These are phyloP conservation scores for Yamadazyma takamatsuzukensis DNA, from an alignment of 805 yeast genomes.

Conservation along the genomic window DNA sequence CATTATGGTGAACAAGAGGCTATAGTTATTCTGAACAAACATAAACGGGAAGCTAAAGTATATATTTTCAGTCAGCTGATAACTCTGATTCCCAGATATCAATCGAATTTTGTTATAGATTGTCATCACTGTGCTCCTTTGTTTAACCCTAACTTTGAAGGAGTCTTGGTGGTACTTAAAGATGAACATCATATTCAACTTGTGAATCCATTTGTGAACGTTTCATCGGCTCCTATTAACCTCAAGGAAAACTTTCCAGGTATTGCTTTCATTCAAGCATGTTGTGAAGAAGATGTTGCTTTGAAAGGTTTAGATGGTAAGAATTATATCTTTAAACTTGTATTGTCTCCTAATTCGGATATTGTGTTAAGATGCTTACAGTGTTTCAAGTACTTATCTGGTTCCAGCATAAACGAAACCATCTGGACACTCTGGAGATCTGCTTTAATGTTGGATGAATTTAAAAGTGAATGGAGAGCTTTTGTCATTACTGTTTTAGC, in stretches of 20 bases:
- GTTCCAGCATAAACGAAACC: slow-evolving; percentile 53
- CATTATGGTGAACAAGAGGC: slow-evolving; percentile 56
- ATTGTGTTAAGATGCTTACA: slow-evolving; percentile 45
- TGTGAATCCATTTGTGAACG: slow-evolving; percentile 55
- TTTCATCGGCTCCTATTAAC: slow-evolving; percentile 9
- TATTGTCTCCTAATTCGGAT: slow-evolving; percentile 42
- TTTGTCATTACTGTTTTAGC: slow-evolving; percentile 51
- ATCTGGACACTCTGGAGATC: slow-evolving; percentile 65
- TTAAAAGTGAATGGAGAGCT: slow-evolving; percentile 57
- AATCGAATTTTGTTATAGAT: slow-evolving; percentile 23
- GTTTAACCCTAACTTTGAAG: slow-evolving; percentile 31
- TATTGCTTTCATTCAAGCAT: slow-evolving; percentile 22
- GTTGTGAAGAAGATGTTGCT: slow-evolving; percentile 26
- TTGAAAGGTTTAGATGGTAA: slow-evolving; percentile 18
- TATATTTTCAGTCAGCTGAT: slow-evolving; percentile 44
- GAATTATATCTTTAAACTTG: slow-evolving; percentile 27
- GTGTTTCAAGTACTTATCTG: slow-evolving; percentile 51
- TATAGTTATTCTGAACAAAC: slow-evolving; percentile 49
- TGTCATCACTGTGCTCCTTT: slow-evolving; percentile 40
- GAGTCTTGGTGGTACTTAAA: slow-evolving; percentile 43
- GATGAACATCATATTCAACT: slow-evolving; percentile 34
- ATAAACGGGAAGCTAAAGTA: slow-evolving; percentile 42
- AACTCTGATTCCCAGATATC: slow-evolving; percentile 28
- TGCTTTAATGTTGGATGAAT: slow-evolving; percentile 41
- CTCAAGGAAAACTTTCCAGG: slow-evolving; percentile 6